A percentile compares a stretch with the other conserved stretches of the same genome.
These are phyloP conservation scores for Penicillium psychrofluorescens DNA, from an alignment of 495 filamentous ascomycete species.

Conservation along the genomic window DNA sequence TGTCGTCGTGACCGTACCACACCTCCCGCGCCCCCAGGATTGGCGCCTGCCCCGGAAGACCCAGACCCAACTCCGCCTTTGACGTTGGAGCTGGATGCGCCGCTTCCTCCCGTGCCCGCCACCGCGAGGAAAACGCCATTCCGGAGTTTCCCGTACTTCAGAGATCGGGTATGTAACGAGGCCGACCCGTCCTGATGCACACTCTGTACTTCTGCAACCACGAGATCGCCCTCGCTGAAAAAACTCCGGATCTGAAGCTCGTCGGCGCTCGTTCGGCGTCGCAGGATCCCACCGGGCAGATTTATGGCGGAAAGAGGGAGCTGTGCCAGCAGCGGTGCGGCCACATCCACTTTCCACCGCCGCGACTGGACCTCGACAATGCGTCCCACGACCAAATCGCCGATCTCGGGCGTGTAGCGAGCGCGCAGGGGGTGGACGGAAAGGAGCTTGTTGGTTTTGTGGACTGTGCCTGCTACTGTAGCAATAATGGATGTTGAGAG, in stretches of 20 bases:
- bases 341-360: conserved; percentile 92
- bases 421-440: conserved; percentile 82
- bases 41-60: conserved; percentile 12
- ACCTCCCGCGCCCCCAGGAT: conserved; percentile 37
- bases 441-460: conserved; percentile 92
- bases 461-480: conserved; percentile 78
- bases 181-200: conserved; percentile 76
- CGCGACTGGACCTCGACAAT: conserved; percentile 85
- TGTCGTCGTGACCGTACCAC: conserved; percentile 76
- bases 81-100: conserved; percentile 25
- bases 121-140: conserved; percentile 87
- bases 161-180: conserved; percentile 74
- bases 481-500: conserved; percentile 63
- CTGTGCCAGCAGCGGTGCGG: conserved; percentile 69
- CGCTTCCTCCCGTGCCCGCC: conserved; percentile 68
- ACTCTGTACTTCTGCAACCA: conserved; percentile 86
- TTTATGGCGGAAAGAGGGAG: conserved; percentile 87
- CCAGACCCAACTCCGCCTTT: conserved; percentile 25
- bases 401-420: conserved; percentile 93
- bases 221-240: conserved; percentile 82
- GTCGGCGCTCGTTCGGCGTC: conserved; percentile 85
- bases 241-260: conserved; percentile 92
- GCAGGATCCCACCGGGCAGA: conserved; percentile 85
- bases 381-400: conserved; percentile 88
- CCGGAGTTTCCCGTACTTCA: conserved; percentile 91